These are phyloP conservation scores for Cryptosporidium xiaoi DNA, from an alignment of 169 alveolate species.

Conservation along the genomic window DNA sequence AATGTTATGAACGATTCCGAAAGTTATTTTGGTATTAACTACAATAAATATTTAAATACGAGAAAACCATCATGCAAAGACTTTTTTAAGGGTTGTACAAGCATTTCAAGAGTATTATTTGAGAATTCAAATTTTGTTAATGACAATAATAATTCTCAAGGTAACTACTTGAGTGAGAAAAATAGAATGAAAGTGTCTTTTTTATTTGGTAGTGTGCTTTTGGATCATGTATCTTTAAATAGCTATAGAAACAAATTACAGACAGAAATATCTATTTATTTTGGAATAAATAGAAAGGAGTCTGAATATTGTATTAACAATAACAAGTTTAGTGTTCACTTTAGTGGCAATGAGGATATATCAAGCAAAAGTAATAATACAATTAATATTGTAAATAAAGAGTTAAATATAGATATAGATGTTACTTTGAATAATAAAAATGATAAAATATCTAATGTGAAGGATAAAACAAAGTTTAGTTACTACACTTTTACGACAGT, in stretches of 20 bases:
- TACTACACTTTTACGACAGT: constrained; percentile 75
- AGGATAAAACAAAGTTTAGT: background rate
- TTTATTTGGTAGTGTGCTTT: constrained; percentile 1
- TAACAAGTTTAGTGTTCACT: constrained; percentile 75
- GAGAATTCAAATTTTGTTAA: too few relatives aligned
- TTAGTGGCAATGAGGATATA: constrained; percentile 23
- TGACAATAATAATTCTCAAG: background rate
- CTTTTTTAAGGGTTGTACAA: constrained; percentile 26
- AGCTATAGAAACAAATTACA: constrained; percentile 52
- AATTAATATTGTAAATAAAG: constrained; percentile 56
- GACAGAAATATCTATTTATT: constrained; percentile 23
- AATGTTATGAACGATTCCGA: background rate
- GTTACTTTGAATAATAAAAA: constrained; percentile 32
- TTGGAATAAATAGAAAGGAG: constrained; percentile 17
- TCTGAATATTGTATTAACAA: constrained; percentile 66
- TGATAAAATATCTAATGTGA: background rate
- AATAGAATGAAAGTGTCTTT: constrained; percentile 25
- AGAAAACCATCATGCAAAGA: constrained; percentile 46
- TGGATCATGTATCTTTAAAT: constrained; percentile 64
- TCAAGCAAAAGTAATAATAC: constrained; percentile 28
- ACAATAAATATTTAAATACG: background rate
- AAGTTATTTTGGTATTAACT: background rate
- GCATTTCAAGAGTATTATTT: constrained; percentile 9
- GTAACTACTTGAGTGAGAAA: constrained; percentile 6
- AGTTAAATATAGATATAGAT: constrained; percentile 70